Conservation (phyloP, 305 asterid species). For the Fraxinus ornus region DNA sequence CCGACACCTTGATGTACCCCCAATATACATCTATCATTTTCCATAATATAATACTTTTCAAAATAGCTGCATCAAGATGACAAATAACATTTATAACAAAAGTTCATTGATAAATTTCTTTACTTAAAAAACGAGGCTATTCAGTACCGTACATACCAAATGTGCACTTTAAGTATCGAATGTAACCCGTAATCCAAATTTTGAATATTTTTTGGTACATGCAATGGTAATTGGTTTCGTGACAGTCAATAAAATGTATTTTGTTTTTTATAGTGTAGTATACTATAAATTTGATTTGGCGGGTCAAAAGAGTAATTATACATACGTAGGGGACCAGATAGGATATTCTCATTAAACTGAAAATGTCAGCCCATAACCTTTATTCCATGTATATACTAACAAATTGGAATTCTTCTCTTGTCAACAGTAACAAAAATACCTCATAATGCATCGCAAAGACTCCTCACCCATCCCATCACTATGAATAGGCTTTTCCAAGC, state of each 20-base stretch:
- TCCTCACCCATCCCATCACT: constrained; percentile 1
- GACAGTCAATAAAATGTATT: not conserved
- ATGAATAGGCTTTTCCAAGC: not conserved
- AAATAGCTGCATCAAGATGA: no score
- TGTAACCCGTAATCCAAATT: not conserved
- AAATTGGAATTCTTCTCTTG: not conserved
- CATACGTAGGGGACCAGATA: constrained; percentile 16
- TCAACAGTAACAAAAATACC: not conserved
- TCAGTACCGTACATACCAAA: not conserved
- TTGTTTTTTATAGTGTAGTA: constrained; percentile 3
- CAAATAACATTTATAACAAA: no score
- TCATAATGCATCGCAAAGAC: not conserved
- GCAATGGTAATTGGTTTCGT: not conserved
- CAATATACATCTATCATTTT: no score
- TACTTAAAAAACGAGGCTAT: not conserved
- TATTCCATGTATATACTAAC: not conserved
- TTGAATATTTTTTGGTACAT: not conserved
- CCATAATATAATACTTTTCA: no score
- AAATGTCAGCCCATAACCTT: constrained; percentile 42
- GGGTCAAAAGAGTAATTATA: constrained; percentile 38
- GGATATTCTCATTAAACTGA: constrained; percentile 27
- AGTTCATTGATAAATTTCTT: not conserved
- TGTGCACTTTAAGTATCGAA: not conserved
- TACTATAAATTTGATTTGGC: constrained; percentile 17
- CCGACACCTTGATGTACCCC: no score